These are phyloP conservation scores for Candida nemodendra DNA, from an alignment of 805 yeast genomes.

Conservation along the genomic window DNA sequence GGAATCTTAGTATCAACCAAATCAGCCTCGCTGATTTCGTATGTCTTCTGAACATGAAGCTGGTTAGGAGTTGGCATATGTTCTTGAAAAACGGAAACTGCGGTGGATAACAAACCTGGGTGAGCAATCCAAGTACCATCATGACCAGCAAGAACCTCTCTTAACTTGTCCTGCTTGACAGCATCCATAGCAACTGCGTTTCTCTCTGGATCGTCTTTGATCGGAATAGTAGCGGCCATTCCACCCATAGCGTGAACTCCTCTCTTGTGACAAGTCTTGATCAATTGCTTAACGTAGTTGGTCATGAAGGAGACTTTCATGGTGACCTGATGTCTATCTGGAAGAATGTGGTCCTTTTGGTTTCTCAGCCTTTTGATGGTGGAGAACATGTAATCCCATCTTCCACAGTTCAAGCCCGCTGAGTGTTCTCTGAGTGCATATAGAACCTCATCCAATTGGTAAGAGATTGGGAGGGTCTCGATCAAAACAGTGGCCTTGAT, in stretches of 20 bases:
- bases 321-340: slow-evolving; percentile 77
- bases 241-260: slow-evolving; percentile 89
- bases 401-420: slow-evolving; percentile 81
- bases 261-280: slow-evolving; percentile 71
- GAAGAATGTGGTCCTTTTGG: slow-evolving; percentile 63
- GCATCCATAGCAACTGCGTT: slow-evolving; percentile 68
- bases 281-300: slow-evolving; percentile 69
- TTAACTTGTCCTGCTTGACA: slow-evolving; percentile 69
- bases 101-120: slow-evolving; percentile 76
- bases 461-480: slow-evolving; percentile 83
- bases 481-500: slow-evolving; percentile 79
- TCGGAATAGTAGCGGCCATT: slow-evolving; percentile 87
- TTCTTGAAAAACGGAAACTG: slow-evolving; percentile 67
- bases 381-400: slow-evolving; percentile 87
- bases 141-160: slow-evolving; percentile 78
- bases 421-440: slow-evolving; percentile 75
- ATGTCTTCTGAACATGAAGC: slow-evolving; percentile 48
- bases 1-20: slow-evolving; percentile 63
- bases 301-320: slow-evolving; percentile 83
- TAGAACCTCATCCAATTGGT: slow-evolving; percentile 83
- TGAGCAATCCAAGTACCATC: slow-evolving; percentile 92
- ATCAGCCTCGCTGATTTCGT: slow-evolving; percentile 50
- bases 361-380: slow-evolving; percentile 75
- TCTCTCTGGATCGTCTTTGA: slow-evolving; percentile 63
- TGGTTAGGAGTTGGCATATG: slow-evolving; percentile 85